phyloP scores from a whole-genome alignment of 352 stramenopile species.

The Pythium pyrilobum region DNA sequence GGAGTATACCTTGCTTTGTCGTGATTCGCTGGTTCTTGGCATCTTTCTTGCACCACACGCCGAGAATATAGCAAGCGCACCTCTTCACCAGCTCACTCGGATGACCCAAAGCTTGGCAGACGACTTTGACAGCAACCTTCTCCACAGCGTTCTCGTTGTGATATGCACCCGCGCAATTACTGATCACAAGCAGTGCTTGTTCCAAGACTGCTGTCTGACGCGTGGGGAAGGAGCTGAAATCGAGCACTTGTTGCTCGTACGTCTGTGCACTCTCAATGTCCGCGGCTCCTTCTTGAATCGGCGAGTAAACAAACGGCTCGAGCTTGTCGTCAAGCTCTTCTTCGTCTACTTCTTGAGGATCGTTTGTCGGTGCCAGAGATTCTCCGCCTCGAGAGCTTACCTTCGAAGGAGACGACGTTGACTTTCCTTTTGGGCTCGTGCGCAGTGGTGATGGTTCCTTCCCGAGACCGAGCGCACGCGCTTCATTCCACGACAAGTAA shows the following conservation, averaged over 20 bases:
- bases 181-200: constrained; percentile 59
- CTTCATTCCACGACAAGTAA: constrained; percentile 55
- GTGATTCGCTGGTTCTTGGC: constrained; percentile 36
- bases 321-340: constrained; percentile 26
- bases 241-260: constrained; percentile 29
- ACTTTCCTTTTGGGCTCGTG: neutral
- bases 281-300: neutral
- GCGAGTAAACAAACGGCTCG: constrained; percentile 22
- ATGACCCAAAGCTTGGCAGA: constrained; percentile 49
- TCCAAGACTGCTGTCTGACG: constrained; percentile 56
- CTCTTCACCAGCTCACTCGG: constrained; percentile 65
- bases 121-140: constrained; percentile 45
- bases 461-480: constrained; percentile 11
- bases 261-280: constrained; percentile 3
- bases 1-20: constrained; percentile 36
- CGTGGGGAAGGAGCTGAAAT: constrained; percentile 56
- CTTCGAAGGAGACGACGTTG: neutral
- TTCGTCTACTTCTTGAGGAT: constrained; percentile 4
- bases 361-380: neutral
- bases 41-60: constrained; percentile 57
- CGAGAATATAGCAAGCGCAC: constrained; percentile 64
- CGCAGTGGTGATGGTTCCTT: neutral
- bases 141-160: constrained; percentile 34
- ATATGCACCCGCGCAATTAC: constrained; percentile 57
- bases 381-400: neutral